Base-by-base conservation (phyloP, 768 basidiomycete genomes). In the Crepidotus variabilis region DNA sequence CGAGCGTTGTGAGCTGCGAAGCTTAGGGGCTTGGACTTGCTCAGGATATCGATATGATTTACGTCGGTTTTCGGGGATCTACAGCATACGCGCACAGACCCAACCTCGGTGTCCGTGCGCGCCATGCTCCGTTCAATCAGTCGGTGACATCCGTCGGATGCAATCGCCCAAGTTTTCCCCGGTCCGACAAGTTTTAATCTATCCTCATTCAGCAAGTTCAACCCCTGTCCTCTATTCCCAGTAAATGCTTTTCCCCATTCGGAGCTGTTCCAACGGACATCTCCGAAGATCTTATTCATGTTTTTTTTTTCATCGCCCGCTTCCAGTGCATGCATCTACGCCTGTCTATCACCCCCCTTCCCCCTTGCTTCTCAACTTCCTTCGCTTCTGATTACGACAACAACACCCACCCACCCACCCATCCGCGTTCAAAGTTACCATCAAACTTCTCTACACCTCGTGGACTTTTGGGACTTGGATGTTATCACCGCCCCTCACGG, bases 1-100 rank as follows among this genome's bases (percentile, higher is more conserved):
- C 80, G 61, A 75, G 71, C 59, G 76, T 77, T 61, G 71, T 82
- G n/a, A 77, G 70, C 34, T 71, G 78, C 39, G 82, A 82, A 20
- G 70, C 69, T 21, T 65, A 47, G 56, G 49, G n/a, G 16, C 4
- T 20, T 13, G 11, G 32, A 33, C 48, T 50, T 36, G 48, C 22
- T 32, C 20, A 28, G 21, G 47, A 20, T 28, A 24, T 45, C 39
- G 36, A 46, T 33, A 28, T 46, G 18, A 14, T 14, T 32, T 21
- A 14, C 20, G 46, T 20, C 34, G 2, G 8, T 20, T 45, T 24
- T 24, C 14, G 8, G 18, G 47, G 6, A 24, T 9, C 18, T 55
- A 45, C 34, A 34, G 34, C 54, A 43, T 50, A 47, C 47, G 36
- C 24, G 48, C 18, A 49, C 55, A 48, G 48, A 21, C 33, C 35